A percentile compares a stretch with the other conserved stretches of the same genome.
Conservation (phyloP, 2,329 filamentous ascomycete genomes). For the Daldinia sp. region DNA sequence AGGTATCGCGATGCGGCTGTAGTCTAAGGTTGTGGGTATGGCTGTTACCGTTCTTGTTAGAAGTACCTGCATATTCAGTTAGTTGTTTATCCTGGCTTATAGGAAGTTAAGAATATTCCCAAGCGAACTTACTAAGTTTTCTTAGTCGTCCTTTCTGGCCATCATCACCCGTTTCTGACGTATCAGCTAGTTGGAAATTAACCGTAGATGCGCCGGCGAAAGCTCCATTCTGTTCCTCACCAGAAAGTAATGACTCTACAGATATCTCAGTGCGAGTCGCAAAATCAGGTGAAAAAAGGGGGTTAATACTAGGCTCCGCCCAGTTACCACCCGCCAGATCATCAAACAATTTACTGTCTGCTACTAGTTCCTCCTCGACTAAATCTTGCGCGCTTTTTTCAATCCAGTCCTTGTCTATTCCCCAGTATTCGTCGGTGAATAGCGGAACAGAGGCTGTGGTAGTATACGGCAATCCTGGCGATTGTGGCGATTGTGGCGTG, state of each 20-base stretch:
- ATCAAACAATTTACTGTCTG: constrained; percentile 43
- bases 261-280: constrained; percentile 43
- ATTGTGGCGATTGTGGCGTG: constrained; percentile 33
- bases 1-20: background rate
- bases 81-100: background rate
- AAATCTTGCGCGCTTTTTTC: constrained; percentile 37
- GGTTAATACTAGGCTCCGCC: constrained; percentile 33
- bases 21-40: constrained; percentile 1
- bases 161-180: constrained; percentile 24
- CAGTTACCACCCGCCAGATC: constrained; percentile 29
- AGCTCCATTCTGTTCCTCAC: constrained; percentile 13
- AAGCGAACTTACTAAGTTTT: constrained; percentile 37
- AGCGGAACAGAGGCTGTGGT: constrained; percentile 1
- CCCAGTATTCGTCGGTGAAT: constrained; percentile 33
- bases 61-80: constrained; percentile 36
- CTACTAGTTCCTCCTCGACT: constrained; percentile 41
- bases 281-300: constrained; percentile 30
- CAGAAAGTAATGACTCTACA: constrained; percentile 42
- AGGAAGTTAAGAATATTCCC: background rate
- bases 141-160: constrained; percentile 9
- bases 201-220: constrained; percentile 24
- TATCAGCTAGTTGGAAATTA: constrained; percentile 29
- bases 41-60: constrained; percentile 27
- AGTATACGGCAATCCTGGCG: constrained; percentile 15
- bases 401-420: constrained; percentile 24